Percentiles rank a stretch among this genome's conserved stretches.
phyloP scores from a whole-genome alignment of 2,329 filamentous ascomycete genomes.

The Penicillium fuscoglaucum region DNA sequence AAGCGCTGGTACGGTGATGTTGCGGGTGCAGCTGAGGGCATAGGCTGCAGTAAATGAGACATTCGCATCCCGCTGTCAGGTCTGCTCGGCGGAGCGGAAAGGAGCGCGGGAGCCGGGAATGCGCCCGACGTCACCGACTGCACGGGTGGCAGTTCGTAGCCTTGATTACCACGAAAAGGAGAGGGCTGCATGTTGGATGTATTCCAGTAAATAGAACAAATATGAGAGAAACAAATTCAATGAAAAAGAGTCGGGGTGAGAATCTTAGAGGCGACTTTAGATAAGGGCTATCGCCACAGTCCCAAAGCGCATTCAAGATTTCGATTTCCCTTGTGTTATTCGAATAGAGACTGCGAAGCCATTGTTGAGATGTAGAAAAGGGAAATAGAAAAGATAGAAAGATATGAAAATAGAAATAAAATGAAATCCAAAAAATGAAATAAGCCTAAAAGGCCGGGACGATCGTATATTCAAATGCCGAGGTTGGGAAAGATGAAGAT shows the following conservation, averaged over 20 bases:
- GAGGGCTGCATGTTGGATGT: slow-evolving; percentile 35
- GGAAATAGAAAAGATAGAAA: neutral
- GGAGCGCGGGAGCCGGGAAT: slow-evolving; percentile 32
- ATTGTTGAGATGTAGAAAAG: slow-evolving; percentile 8
- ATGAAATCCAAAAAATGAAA: neutral
- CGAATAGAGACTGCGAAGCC: neutral
- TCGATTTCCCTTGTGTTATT: slow-evolving; percentile 1
- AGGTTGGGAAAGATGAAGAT: slow-evolving; percentile 25
- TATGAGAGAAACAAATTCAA: neutral
- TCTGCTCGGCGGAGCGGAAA: slow-evolving; percentile 42
- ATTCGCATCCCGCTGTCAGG: slow-evolving; percentile 44
- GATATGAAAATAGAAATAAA: neutral
- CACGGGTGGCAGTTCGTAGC: slow-evolving; percentile 38
- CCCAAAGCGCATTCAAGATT: neutral
- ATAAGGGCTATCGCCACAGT: slow-evolving; percentile 8
- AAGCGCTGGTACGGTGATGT: slow-evolving; percentile 38
- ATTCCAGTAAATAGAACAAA: neutral
- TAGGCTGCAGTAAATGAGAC: slow-evolving; percentile 43
- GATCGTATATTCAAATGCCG: slow-evolving; percentile 21
- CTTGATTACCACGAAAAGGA: slow-evolving; percentile 33
- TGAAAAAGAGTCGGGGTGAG: neutral
- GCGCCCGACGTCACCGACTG: slow-evolving; percentile 38
- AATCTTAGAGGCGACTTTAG: neutral
- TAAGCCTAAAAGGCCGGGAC: slow-evolving; percentile 4
- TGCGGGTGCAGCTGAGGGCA: slow-evolving; percentile 27